Base-by-base conservation (phyloP, 768 basidiomycete species). In the Kwoniella dejecticola region DNA sequence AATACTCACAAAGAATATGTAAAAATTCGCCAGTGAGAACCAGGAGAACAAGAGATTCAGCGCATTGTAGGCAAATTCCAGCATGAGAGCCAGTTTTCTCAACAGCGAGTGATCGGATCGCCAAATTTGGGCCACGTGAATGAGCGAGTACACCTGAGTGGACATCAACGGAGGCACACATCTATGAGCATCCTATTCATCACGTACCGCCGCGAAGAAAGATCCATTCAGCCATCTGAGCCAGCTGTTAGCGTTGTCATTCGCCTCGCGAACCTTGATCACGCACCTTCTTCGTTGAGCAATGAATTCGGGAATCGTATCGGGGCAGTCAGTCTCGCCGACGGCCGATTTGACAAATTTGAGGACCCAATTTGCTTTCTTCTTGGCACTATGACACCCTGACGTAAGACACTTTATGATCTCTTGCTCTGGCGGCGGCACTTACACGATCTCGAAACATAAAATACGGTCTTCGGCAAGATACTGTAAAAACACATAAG, bases 271-370 rank as follows among this genome's bases (percentile, higher is more conserved):
- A 21, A 13, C 17, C 19, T 24, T 45, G 46, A 21, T n/a, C 3
- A 90, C 82, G 89, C 88, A 94, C 67, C 92, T 86, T 50, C 92
- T 84, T 5, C 93, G 87, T 71, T 97, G 95, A 60, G 85, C 84
- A 74, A 96, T 97, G 76, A 96, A 97, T 79, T 97, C 95, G 2
- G 93, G 87, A 15, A 96, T 84, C 0, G 86, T 83, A 36, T 91
- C 88, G 30, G 94, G 94, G 3, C 95, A 93, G 80, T 98, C 94
- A n/a, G 94, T 97, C 42, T 92, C 85, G 0, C 92, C 94, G 68
- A 94, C 92, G 15, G 94, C 94, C 4, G 76, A 70, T 86, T 84
- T 83, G 44, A 79, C 77, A 53, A 66, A 78, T 60, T 75, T 77
- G 21, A 79, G 46, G 0, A 77, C 68, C 74, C 74, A 78, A 42